Base-by-base conservation (phyloP, 208 protist species). In the Wallacemonas sp. region DNA sequence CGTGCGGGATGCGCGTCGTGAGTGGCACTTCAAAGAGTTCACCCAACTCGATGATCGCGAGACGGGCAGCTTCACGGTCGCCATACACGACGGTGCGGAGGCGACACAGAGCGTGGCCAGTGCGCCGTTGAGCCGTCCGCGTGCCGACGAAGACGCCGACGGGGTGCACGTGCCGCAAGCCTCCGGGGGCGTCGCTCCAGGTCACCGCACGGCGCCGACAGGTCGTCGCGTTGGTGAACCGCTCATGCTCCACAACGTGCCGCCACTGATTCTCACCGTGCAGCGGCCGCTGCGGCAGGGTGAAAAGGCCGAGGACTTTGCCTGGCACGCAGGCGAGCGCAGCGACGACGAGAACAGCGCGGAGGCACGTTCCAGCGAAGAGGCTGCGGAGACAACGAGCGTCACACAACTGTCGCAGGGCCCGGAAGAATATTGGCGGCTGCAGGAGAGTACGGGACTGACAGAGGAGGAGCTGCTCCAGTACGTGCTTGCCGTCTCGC, bases 11-110 rank as follows among this genome's bases (percentile, higher is more conserved):
- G 58, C 79, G 17, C 71, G 70, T n/a, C 76, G 87, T 1, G 79
- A 87, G 57, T 91, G 81, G 83, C 67, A 87, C 44, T 86, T 91
- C 63, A 78, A 76, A 34, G 87, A 91, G 32, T 27, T 76, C 38
- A 68, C 74, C 10, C 59, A 65, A 13, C 54, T 88, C 9, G 66
- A 79, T 24, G 78, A 85, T 54, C 63, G 46, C 36, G 17, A 21
- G 5, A 78, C 75, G 3, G 81, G 77, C 24, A 75, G 82, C 61
- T 88, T 82, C 66, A 82, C 78, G 26, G 69, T 88, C 0, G 63
- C 75, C 0, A 46, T 88, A 44, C 78, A 88, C 41, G 54, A 67
- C 19, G 79, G 78, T 0, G 24, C 9, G 10, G 63, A 37, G 12
- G 45, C 70, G 3, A n/a, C 26, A 27, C 29, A 67, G 15, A 52